Evolutionary conservation across 208 protist species (phyloP).

Genomic region (Trypanosoma lewisi): DNA sequence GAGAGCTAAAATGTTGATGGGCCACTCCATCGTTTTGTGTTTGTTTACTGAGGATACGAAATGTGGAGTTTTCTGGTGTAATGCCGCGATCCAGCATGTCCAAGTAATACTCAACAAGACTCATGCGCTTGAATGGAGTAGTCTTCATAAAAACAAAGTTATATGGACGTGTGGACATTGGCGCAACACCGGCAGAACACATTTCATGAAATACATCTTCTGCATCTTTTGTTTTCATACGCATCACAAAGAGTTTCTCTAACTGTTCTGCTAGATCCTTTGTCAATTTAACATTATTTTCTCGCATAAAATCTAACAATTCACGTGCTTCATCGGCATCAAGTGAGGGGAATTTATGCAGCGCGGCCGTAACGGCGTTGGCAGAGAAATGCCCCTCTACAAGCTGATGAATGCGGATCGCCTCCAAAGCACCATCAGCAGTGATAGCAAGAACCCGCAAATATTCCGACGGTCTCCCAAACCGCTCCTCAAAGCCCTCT

Average conservation of each 20-base stretch:
- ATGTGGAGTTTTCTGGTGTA: conserved; percentile 61
- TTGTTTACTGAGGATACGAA: conserved; percentile 78
- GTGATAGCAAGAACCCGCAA: conserved; percentile 45
- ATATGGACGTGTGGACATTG: conserved; percentile 74
- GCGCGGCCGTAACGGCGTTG: conserved; percentile 53
- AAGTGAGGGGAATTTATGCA: conserved; percentile 45
- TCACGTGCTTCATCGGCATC: conserved; percentile 35
- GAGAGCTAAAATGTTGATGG: conserved; percentile 59
- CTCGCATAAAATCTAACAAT: conserved; percentile 45
- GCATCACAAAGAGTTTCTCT: conserved; percentile 61
- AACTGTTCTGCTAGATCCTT: conserved; percentile 42
- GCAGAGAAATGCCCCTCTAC: conserved; percentile 39
- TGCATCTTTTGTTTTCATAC: conserved; percentile 70
- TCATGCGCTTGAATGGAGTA: conserved; percentile 27
- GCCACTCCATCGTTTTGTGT: conserved; percentile 59
- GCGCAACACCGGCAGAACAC: conserved; percentile 53
- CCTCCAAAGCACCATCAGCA: conserved; percentile 35
- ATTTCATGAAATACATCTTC: conserved; percentile 63
- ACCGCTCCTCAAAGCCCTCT: conserved; percentile 59
- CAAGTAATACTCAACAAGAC: conserved; percentile 80
- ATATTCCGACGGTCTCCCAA: conserved; percentile 59
- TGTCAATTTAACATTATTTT: conserved; percentile 43
- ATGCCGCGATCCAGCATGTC: conserved; percentile 89
- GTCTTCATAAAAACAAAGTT: conserved; percentile 81
- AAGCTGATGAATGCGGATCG: conserved; percentile 30